Conservation (phyloP, 345 rosid species). For the Eucalyptus leucophloia region DNA sequence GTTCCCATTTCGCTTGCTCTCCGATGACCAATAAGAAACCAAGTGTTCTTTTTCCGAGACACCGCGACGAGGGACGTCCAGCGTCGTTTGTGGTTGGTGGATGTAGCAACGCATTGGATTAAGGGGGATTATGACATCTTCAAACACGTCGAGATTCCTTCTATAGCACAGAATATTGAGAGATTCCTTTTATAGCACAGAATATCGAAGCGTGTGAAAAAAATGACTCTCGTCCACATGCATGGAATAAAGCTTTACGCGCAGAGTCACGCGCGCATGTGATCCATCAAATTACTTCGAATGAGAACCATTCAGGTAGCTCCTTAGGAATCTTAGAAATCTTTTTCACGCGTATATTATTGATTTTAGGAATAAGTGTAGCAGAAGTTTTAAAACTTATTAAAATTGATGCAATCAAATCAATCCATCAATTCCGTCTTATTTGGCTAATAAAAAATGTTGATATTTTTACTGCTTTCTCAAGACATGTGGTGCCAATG, state of each 20-base stretch:
- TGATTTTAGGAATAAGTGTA: background rate
- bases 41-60: background rate
- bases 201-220: background rate
- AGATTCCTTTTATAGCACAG: background rate
- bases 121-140: background rate
- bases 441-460: background rate
- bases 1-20: background rate
- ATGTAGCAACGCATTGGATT: background rate
- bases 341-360: background rate
- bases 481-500: background rate
- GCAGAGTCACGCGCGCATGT: rapidly evolving
- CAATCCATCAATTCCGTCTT: rapidly evolving
- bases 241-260: background rate
- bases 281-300: background rate
- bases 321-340: background rate
- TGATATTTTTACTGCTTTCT: background rate
- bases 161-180: background rate
- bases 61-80: background rate
- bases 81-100: background rate
- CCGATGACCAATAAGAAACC: background rate
- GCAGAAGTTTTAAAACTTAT: rapidly evolving
- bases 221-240: background rate
- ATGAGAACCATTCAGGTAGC: background rate
- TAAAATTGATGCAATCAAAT: background rate
- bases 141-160: background rate